Conservation (phyloP, 1,284 basidiomycete species). For the Inonotus hispidus region DNA sequence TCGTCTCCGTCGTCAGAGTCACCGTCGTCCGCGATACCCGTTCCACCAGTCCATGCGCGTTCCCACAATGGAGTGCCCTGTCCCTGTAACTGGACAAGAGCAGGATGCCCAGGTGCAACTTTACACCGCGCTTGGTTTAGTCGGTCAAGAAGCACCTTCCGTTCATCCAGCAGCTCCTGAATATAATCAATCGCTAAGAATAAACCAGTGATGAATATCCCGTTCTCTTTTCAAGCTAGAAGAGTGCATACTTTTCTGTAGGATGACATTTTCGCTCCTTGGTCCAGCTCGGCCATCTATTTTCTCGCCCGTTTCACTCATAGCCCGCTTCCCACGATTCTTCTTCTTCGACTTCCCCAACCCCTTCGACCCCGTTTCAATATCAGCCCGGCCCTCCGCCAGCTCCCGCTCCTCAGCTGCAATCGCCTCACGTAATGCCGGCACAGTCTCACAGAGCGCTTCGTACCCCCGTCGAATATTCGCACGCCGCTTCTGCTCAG, state of each 20-base stretch:
- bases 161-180: constrained; percentile 54
- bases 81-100: constrained; percentile 32
- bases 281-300: constrained; percentile 78
- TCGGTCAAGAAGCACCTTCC: constrained; percentile 48
- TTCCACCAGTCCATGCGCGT: constrained; percentile 71
- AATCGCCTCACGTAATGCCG: constrained; percentile 74
- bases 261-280: constrained; percentile 78
- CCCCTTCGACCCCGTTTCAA: constrained; percentile 24
- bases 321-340: constrained; percentile 30
- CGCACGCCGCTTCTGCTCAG: constrained; percentile 85
- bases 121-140: constrained; percentile 52
- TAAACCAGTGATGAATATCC: constrained; percentile 10
- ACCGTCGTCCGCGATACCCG: constrained; percentile 38
- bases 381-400: constrained; percentile 8
- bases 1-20: constrained; percentile 26
- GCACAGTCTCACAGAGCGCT: constrained; percentile 73
- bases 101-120: constrained; percentile 53
- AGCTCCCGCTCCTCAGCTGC: constrained; percentile 53
- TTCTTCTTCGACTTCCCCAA: constrained; percentile 31
- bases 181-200: constrained; percentile 78
- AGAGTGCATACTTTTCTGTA: constrained; percentile 67
- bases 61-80: constrained; percentile 61
- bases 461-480: constrained; percentile 88
- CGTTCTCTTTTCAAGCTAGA: constrained; percentile 10
- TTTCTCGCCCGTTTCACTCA: constrained; percentile 47